Evolutionary conservation across 495 filamentous ascomycete genomes (phyloP).

Genomic region (Amphirosellinia nigrospora): DNA sequence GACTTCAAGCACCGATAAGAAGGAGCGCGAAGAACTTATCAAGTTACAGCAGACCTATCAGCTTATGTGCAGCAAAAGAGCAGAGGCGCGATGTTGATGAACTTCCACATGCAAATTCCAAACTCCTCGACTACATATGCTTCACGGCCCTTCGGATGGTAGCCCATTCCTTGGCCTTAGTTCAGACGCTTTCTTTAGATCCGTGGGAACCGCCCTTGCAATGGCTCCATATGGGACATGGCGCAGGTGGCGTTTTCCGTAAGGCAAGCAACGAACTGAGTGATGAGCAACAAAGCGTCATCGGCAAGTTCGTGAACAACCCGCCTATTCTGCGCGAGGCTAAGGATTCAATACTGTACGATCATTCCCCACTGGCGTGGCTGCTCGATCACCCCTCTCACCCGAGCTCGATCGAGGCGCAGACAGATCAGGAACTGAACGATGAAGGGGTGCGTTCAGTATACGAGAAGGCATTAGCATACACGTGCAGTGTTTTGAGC

Average conservation of each 20-base stretch:
- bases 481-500: slow-evolving; percentile 42
- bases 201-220: slow-evolving; percentile 44
- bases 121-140: slow-evolving; percentile 38
- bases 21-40: slow-evolving; percentile 37
- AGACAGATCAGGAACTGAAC: slow-evolving; percentile 38
- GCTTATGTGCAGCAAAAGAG: slow-evolving; percentile 36
- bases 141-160: slow-evolving; percentile 40
- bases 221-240: slow-evolving; percentile 42
- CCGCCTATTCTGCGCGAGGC: slow-evolving; percentile 36
- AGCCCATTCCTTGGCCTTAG: slow-evolving; percentile 39
- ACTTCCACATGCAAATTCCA: slow-evolving; percentile 24
- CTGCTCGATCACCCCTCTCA: slow-evolving; percentile 38
- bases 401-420: slow-evolving; percentile 29
- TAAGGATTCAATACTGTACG: slow-evolving; percentile 31
- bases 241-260: slow-evolving; percentile 35
- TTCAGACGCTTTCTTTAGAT: slow-evolving; percentile 39
- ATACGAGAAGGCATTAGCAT: slow-evolving; percentile 42
- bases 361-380: slow-evolving; percentile 38
- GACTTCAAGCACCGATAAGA: slow-evolving; percentile 39
- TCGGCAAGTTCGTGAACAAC: slow-evolving; percentile 32
- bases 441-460: slow-evolving; percentile 37
- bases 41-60: slow-evolving; percentile 41
- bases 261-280: slow-evolving; percentile 32
- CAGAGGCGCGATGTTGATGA: slow-evolving; percentile 38
- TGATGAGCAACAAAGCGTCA: slow-evolving; percentile 25